Conservation (phyloP, 2,329 filamentous ascomycete species). For the Fusarium pseudograminearum region DNA sequence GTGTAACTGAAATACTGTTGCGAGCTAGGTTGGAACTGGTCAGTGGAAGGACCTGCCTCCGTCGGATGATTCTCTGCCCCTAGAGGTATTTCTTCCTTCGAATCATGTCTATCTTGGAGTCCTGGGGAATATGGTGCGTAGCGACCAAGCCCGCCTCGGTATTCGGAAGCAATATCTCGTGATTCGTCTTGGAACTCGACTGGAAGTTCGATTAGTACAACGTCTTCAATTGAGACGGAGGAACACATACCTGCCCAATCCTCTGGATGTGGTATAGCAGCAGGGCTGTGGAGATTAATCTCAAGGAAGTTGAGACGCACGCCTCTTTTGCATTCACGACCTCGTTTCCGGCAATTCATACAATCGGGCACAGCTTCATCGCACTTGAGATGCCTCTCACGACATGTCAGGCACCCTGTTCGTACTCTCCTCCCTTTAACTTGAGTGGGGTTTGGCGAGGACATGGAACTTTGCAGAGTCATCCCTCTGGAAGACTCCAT, state of each 20-base stretch:
- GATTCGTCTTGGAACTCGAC: constrained; percentile 91
- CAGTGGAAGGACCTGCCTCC: neutral
- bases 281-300: constrained; percentile 77
- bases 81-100: neutral
- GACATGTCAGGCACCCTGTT: constrained; percentile 90
- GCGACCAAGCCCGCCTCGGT: constrained; percentile 79
- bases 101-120: neutral
- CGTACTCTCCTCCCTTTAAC: constrained; percentile 78
- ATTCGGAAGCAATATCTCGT: constrained; percentile 89
- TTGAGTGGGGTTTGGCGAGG: constrained; percentile 23
- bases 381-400: constrained; percentile 91
- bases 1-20: constrained; percentile 5
- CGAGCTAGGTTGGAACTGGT: constrained; percentile 5
- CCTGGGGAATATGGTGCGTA: constrained; percentile 65
- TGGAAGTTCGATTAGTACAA: constrained; percentile 43
- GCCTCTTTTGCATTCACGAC: constrained; percentile 85
- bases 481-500: constrained; percentile 27
- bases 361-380: constrained; percentile 76
- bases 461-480: constrained; percentile 21
- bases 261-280: constrained; percentile 55
- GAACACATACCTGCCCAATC: constrained; percentile 45
- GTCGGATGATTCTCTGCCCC: neutral
- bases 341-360: constrained; percentile 90
- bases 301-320: constrained; percentile 93
- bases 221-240: neutral